A percentile compares a stretch with the other conserved stretches of the same genome.
Conservation (phyloP, 352 stramenopile genomes). For the Peronospora farinosa region DNA sequence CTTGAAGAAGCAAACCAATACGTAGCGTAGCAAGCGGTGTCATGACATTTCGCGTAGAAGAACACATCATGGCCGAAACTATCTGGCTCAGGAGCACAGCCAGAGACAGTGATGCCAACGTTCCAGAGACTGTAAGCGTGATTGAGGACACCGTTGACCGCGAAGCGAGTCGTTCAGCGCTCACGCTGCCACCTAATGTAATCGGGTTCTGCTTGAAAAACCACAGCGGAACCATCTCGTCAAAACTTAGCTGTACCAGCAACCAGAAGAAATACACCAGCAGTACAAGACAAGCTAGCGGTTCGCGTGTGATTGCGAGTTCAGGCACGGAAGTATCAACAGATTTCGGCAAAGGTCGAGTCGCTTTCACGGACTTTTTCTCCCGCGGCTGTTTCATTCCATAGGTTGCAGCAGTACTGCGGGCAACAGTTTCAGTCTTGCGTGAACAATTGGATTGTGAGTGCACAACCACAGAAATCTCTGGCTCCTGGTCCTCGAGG, state of each 20-base stretch:
- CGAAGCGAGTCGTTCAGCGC: slow-evolving; percentile 32
- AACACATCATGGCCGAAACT: slow-evolving; percentile 44
- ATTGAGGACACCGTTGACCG: slow-evolving; percentile 42
- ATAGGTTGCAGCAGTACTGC: slow-evolving; percentile 13
- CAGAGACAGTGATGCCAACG: slow-evolving; percentile 44
- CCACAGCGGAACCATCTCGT: slow-evolving; percentile 75
- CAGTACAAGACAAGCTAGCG: slow-evolving; percentile 59
- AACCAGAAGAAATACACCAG: slow-evolving; percentile 67
- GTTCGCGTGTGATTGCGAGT: slow-evolving; percentile 58
- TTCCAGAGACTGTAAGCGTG: slow-evolving; percentile 51
- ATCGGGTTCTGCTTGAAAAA: slow-evolving; percentile 66
- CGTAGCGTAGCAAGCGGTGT: slow-evolving; percentile 70
- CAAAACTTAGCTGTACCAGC: slow-evolving; percentile 67
- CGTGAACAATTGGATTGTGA: slow-evolving; percentile 36
- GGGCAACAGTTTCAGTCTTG: slow-evolving; percentile 39
- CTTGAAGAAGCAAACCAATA: slow-evolving; percentile 69
- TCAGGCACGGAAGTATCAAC: slow-evolving; percentile 29
- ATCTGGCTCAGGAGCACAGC: slow-evolving; percentile 51
- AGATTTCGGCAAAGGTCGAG: slow-evolving; percentile 16
- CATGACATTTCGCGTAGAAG: slow-evolving; percentile 48
- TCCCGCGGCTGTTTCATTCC: slow-evolving; percentile 26
- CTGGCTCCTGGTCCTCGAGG: slow-evolving; percentile 45
- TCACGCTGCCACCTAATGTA: slow-evolving; percentile 32
- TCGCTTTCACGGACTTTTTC: slow-evolving; percentile 21
- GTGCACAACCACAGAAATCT: slow-evolving; percentile 69